phyloP scores from a whole-genome alignment of 495 filamentous ascomycete genomes.

The Aspergillus egyptiacus region DNA sequence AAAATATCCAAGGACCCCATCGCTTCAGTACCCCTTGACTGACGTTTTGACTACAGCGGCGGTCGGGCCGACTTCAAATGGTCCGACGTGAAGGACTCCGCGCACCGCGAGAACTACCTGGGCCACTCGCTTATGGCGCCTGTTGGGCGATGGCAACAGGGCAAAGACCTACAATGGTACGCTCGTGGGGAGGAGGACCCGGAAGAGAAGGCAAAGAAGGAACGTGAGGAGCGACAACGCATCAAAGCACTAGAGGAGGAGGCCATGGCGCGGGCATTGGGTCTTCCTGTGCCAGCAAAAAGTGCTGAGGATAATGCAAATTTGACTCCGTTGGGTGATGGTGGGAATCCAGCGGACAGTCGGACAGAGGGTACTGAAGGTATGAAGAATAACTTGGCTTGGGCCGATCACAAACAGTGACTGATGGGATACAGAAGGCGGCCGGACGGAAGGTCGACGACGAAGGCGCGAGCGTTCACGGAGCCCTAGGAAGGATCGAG shows the following conservation, averaged over 20 bases:
- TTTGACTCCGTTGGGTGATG: constrained; percentile 35
- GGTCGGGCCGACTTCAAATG: constrained; percentile 91
- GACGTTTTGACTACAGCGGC: constrained; percentile 49
- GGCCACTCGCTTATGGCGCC: constrained; percentile 93
- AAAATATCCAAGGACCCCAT: not conserved
- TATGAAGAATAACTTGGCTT: constrained; percentile 9
- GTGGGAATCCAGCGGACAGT: constrained; percentile 28
- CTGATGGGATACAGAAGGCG: constrained; percentile 7
- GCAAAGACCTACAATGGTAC: constrained; percentile 85
- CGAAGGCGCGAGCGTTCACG: constrained; percentile 29
- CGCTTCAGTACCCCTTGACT: not conserved
- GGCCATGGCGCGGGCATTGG: constrained; percentile 74
- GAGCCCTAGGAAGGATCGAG: constrained; percentile 27
- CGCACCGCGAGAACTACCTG: constrained; percentile 93
- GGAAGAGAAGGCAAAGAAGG: constrained; percentile 53
- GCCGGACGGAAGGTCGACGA: constrained; percentile 23
- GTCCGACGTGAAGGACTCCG: constrained; percentile 83
- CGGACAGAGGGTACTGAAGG: constrained; percentile 24
- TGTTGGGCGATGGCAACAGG: constrained; percentile 92
- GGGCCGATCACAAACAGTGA: not conserved
- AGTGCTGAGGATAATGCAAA: constrained; percentile 34
- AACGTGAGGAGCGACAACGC: constrained; percentile 66
- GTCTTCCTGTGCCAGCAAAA: constrained; percentile 58
- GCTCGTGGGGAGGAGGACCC: constrained; percentile 58
- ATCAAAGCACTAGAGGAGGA: constrained; percentile 94